Percentiles rank a stretch among this genome's conserved stretches.
These are phyloP conservation scores for Prunus fruticosa DNA, from an alignment of 306 rosid genomes.

Conservation along the genomic window DNA sequence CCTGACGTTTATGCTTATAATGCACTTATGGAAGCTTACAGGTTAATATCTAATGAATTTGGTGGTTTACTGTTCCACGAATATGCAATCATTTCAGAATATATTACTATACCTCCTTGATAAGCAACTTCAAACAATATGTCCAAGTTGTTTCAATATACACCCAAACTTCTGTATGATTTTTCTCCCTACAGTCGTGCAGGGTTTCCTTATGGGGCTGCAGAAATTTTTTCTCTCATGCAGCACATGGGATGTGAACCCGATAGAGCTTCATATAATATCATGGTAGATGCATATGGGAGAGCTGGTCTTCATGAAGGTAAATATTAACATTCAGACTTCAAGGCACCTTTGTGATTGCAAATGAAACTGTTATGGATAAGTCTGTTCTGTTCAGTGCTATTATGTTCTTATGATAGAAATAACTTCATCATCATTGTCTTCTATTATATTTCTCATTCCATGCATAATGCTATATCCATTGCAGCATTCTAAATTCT, in stretches of 20 bases:
- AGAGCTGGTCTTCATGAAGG: slow-evolving; percentile 88
- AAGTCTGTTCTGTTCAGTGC: neutral
- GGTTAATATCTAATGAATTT: slow-evolving; percentile 43
- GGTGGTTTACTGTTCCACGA: neutral
- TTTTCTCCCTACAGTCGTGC: slow-evolving; percentile 65
- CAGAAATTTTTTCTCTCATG: slow-evolving; percentile 91
- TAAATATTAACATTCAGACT: slow-evolving; percentile 25
- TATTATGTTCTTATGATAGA: no score
- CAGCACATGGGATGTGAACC: slow-evolving; percentile 99
- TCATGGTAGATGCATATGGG: slow-evolving; percentile 97
- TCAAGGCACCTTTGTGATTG: neutral
- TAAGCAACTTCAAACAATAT: no score
- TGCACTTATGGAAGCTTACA: slow-evolving; percentile 96
- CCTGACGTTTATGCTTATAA: slow-evolving; percentile 87
- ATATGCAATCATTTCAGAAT: no score
- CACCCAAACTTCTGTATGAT: neutral
- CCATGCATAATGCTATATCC: neutral
- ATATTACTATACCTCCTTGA: no score
- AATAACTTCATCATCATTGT: no score
- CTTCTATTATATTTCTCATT: no score
- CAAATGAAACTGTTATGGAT: neutral
- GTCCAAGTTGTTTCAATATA: neutral
- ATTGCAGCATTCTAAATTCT: neutral
- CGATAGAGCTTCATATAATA: slow-evolving; percentile 88
- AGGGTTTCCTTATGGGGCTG: slow-evolving; percentile 86